Conservation (phyloP, 108 stramenopile species). For the Poteriospumella lacustris region DNA sequence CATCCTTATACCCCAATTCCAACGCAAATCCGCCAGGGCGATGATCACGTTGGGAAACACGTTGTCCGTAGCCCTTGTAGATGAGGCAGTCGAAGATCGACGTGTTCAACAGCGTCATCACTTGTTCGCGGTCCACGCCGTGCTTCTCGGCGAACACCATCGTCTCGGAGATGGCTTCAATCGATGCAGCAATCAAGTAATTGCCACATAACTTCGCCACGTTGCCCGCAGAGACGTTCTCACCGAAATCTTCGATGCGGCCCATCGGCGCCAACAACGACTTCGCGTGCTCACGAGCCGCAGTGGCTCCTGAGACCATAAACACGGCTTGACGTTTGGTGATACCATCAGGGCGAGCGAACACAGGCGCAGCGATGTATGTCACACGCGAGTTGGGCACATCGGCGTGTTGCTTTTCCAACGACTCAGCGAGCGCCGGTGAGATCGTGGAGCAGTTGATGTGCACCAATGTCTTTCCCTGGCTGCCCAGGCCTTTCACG, state of each 20-base stretch:
- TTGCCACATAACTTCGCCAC: constrained; percentile 47
- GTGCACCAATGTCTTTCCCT: constrained; percentile 4
- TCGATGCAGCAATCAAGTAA: constrained; percentile 44
- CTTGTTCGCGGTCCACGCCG: constrained; percentile 38
- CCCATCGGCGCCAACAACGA: constrained; percentile 12
- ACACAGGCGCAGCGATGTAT: constrained; percentile 35
- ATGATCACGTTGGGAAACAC: constrained; percentile 44
- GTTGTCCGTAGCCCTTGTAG: constrained; percentile 49
- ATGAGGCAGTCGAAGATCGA: constrained; percentile 52
- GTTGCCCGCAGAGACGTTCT: constrained; percentile 32
- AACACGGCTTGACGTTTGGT: constrained; percentile 25
- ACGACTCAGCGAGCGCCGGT: constrained; percentile 8
- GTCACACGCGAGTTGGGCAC: background rate
- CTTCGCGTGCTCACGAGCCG: background rate
- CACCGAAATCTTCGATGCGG: background rate
- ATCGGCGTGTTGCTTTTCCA: background rate
- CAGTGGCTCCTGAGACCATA: constrained; percentile 18
- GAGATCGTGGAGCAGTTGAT: constrained; percentile 34
- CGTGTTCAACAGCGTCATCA: constrained; percentile 28
- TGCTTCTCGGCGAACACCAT: constrained; percentile 38
- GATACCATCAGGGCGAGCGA: constrained; percentile 41
- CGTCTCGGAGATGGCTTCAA: constrained; percentile 41
- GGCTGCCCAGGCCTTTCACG: background rate
- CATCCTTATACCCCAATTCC: constrained; percentile 40
- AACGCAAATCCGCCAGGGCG: constrained; percentile 39